Conservation (phyloP, 1,139 yeast genomes). For the Yamadazyma membranifaciens region DNA sequence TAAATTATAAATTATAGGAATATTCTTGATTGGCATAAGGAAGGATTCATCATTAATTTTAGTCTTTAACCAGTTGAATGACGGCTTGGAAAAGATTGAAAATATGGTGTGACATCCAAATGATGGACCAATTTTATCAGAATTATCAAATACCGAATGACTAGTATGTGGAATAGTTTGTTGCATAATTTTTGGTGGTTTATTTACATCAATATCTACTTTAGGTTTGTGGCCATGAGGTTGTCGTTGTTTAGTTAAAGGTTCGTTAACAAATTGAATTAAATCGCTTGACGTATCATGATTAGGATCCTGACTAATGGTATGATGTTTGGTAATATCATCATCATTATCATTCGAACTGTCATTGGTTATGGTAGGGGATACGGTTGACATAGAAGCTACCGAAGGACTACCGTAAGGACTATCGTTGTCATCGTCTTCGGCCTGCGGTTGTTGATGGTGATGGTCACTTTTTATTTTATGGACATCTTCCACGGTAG, state of each 20-base stretch:
- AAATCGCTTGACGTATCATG: background rate
- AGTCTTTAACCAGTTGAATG: conserved; percentile 31
- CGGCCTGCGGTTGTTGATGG: background rate
- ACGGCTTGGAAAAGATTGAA: conserved; percentile 34
- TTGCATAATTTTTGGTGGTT: background rate
- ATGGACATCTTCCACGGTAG: background rate
- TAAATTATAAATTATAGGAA: conserved; percentile 28
- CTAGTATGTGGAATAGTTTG: background rate
- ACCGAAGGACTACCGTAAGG: background rate
- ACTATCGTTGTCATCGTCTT: background rate
- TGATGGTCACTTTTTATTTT: background rate
- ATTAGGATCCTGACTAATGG: background rate
- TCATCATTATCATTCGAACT: background rate
- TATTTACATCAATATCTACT: too few relatives aligned
- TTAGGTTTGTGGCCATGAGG: too few relatives aligned
- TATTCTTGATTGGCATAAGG: conserved; percentile 29
- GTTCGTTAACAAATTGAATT: background rate
- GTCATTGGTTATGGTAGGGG: background rate
- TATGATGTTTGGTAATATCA: background rate
- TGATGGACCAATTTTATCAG: conserved; percentile 10
- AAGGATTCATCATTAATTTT: conserved; percentile 25
- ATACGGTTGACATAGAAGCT: background rate
- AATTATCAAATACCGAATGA: too few relatives aligned
- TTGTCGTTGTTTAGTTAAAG: too few relatives aligned
- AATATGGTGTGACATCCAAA: conserved; percentile 37